Evolutionary conservation across 1,139 yeast genomes (phyloP).

Genomic region (Suhomyces terraborum): DNA sequence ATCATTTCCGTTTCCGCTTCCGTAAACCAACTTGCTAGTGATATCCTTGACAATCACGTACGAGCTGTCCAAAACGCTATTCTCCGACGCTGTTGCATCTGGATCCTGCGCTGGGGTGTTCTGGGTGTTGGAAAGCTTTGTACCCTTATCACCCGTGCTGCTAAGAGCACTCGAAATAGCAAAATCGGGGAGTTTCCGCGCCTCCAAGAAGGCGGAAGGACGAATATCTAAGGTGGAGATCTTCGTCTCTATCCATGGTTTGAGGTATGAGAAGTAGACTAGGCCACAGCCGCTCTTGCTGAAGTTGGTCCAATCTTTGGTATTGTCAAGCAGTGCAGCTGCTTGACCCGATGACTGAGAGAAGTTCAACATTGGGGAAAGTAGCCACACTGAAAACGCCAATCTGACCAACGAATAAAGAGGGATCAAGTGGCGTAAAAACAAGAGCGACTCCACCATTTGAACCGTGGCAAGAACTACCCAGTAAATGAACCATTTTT

Average conservation of each 20-base stretch:
- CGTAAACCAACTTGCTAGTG: conserved; percentile 14
- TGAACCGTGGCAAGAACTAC: conserved; percentile 43
- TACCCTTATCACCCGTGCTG: not conserved
- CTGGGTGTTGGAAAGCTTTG: not conserved
- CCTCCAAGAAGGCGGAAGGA: conserved; percentile 8
- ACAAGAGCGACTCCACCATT: conserved; percentile 34
- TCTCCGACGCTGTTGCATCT: conserved; percentile 2
- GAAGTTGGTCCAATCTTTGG: conserved; percentile 24
- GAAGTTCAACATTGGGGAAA: conserved; percentile 43
- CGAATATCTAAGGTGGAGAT: conserved; percentile 3
- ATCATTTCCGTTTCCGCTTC: conserved; percentile 6
- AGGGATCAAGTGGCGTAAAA: conserved; percentile 46
- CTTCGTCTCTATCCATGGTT: conserved; percentile 36
- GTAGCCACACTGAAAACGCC: conserved; percentile 53
- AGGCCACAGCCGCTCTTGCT: conserved; percentile 40
- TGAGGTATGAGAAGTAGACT: conserved; percentile 33
- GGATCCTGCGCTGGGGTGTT: not conserved
- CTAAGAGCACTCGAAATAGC: not conserved
- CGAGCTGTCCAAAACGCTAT: conserved; percentile 18
- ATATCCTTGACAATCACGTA: conserved; percentile 20
- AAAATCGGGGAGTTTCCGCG: conserved; percentile 4
- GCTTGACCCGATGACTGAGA: not conserved
- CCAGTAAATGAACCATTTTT: conserved; percentile 66
- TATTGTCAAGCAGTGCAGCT: conserved; percentile 14
- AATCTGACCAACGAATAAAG: conserved; percentile 46